Conservation (phyloP, 2,329 filamentous ascomycete genomes). For the Ramularia collo-cygni region DNA sequence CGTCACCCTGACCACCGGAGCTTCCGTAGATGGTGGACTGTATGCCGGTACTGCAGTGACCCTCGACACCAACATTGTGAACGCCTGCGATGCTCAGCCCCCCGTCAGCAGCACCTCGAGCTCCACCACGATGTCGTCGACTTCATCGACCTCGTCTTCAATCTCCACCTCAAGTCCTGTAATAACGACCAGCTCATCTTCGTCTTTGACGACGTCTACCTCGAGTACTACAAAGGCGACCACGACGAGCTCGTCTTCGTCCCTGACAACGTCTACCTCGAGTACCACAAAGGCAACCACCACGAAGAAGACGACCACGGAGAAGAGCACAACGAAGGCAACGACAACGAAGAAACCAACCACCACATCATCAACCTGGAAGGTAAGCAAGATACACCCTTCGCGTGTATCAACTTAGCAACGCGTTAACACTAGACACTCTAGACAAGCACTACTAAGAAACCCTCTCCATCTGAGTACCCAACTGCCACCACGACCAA, state of each 20-base stretch:
- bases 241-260: neutral
- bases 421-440: neutral
- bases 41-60: slow-evolving; percentile 7
- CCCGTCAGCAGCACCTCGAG: neutral
- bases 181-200: neutral
- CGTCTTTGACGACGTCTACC: neutral
- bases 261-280: neutral
- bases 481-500: neutral
- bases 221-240: neutral
- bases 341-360: neutral
- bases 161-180: neutral
- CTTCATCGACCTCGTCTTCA: neutral
- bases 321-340: neutral
- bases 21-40: slow-evolving; percentile 4
- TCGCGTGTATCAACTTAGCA: neutral
- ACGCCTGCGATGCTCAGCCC: neutral
- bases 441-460: neutral
- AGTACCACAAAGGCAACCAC: neutral
- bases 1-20: slow-evolving; percentile 7
- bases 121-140: neutral
- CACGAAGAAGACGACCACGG: neutral
- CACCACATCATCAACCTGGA: neutral
- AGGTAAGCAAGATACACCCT: neutral
- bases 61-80: slow-evolving; percentile 3
- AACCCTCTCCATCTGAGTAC: neutral